These are phyloP conservation scores for Penicillium crustosum DNA, from an alignment of 2,329 filamentous ascomycete genomes.

Conservation along the genomic window DNA sequence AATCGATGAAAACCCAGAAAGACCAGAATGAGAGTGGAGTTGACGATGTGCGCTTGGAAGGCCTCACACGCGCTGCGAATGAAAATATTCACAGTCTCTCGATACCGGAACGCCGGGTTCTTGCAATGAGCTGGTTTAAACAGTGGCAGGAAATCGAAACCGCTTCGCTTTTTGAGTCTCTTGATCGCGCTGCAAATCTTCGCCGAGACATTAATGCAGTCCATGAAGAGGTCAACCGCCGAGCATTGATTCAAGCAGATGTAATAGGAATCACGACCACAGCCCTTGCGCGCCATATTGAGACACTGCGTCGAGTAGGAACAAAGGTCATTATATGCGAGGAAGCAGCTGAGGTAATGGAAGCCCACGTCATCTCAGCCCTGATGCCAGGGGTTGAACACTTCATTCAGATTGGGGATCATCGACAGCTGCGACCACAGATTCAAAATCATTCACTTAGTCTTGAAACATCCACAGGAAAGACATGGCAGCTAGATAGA, in stretches of 20 bases:
- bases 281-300: constrained; percentile 9
- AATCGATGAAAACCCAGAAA: too few species aligned
- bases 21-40: too few species aligned
- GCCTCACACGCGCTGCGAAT: background rate
- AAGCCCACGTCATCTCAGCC: constrained; percentile 53
- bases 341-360: constrained; percentile 68
- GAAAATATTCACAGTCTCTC: constrained; percentile 3
- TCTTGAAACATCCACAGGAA: constrained; percentile 5
- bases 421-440: constrained; percentile 37
- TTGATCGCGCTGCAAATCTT: constrained; percentile 2
- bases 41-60: constrained; percentile 2
- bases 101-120: background rate
- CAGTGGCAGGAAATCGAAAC: background rate
- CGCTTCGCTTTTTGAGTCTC: background rate
- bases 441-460: constrained; percentile 22
- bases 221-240: constrained; percentile 6
- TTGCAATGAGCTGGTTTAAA: constrained; percentile 8
- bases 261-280: constrained; percentile 17
- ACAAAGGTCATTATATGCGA: constrained; percentile 57
- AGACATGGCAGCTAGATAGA: constrained; percentile 9
- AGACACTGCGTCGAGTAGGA: constrained; percentile 11
- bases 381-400: constrained; percentile 44
- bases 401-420: constrained; percentile 40
- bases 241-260: constrained; percentile 12
- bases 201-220: background rate